Percentiles rank a stretch among this genome's conserved stretches.
Conservation (phyloP, 2,329 filamentous ascomycete genomes). For the Huntiella savannae region DNA sequence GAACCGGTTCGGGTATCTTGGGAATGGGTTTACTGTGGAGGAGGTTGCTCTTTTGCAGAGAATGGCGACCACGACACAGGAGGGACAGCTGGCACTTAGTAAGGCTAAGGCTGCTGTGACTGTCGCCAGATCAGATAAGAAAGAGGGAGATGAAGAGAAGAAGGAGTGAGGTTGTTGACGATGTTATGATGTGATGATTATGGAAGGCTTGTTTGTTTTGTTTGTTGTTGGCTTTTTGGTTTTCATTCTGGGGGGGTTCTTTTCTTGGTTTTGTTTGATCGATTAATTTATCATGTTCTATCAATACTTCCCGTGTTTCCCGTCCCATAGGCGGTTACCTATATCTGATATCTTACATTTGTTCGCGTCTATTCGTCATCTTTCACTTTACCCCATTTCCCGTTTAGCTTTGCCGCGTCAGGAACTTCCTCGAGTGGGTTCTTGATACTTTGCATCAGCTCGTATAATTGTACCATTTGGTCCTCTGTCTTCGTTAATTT, state of each 20-base stretch:
- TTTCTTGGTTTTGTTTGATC: background rate
- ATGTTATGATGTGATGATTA: background rate
- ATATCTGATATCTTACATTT: background rate
- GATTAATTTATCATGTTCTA: too few species aligned
- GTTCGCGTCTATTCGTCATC: background rate
- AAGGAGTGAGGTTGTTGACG: background rate
- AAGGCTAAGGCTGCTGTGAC: background rate
- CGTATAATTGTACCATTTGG: slow-evolving; percentile 82
- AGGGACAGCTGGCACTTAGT: background rate
- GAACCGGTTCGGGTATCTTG: slow-evolving; percentile 32
- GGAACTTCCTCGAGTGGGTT: slow-evolving; percentile 16
- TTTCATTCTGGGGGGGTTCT: background rate
- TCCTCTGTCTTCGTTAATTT: slow-evolving; percentile 42
- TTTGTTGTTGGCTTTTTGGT: background rate
- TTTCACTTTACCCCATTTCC: slow-evolving; percentile 5
- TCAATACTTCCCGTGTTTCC: too few species aligned
- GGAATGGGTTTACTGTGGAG: slow-evolving; percentile 31
- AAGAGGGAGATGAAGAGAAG: background rate
- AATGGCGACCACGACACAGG: slow-evolving; percentile 2
- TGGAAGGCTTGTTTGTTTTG: background rate
- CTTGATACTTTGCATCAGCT: slow-evolving; percentile 70
- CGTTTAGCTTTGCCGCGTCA: background rate
- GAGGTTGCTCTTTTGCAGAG: slow-evolving; percentile 17
- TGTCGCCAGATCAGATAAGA: background rate
- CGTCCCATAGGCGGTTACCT: too few species aligned